Base-by-base conservation (phyloP, 176 grass and related monocot species). In the Zoysia pacifica region DNA sequence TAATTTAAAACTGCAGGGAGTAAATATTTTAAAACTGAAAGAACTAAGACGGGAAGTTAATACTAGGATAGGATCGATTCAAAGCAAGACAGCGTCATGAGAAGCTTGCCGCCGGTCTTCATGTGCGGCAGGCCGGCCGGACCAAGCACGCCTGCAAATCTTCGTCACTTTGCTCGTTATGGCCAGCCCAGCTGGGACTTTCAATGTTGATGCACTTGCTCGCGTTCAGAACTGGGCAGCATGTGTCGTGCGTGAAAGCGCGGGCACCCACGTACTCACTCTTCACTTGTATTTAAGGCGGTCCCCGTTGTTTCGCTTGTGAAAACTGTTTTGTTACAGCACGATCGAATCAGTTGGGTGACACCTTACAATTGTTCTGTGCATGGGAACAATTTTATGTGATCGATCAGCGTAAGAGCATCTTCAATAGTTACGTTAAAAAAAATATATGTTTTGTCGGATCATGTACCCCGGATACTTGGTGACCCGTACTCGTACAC, bases 1-100 rank as follows among this genome's bases (percentile, higher is more conserved):
- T 28, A 28, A 28, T 28, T 28, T 28, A 28, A 28, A 28, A 28
- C 28, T 0, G 28, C 0, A 28, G 0, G 28, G 28, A 28, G 28
- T 28, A 74, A 83, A 78, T 63, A 72, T 54, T 59, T 40, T 4
- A 74, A 84, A 75, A 70, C 36, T 46, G 44, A 0, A 45, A 14
- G 15, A 55, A 45, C 6, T 37, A 67, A 75, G 76, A 11, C 4
- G 9, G 8, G 46, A 11, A 73, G 50, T 78, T 72, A 66, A 73
- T 83, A 28, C 28, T 28, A 37, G n/a, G 72, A 65, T 28, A 37
- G n/a, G 72, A 65, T 77, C 71, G 54, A 87, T n/a, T 48, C n/a
- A 35, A 48, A 39, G 73, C 48, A 71, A 72, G 56, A 69, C 58
- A 65, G n/a, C 68, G 40, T 77, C 62, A 87, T 50, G 74, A 72